Conservation (phyloP, 106 monocot genomes). For the Apostasia shenzhenica region DNA sequence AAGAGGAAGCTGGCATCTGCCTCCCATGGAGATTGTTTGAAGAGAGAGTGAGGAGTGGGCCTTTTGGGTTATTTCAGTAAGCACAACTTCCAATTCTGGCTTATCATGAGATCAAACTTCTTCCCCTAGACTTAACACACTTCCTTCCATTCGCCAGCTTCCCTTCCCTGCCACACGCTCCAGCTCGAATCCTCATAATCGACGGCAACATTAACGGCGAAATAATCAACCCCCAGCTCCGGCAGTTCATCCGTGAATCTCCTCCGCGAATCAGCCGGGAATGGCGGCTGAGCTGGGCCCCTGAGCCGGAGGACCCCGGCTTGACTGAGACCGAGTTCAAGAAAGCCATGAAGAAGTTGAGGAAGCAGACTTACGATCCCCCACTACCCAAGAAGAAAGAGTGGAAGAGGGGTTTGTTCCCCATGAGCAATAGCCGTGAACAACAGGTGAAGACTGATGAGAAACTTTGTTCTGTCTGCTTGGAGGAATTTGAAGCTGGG, state of each 20-base stretch:
- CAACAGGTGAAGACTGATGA: conserved; percentile 11
- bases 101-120: not conserved
- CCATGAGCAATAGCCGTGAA: conserved; percentile 7
- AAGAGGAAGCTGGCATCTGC: conserved; percentile 11
- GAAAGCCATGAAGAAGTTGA: conserved; percentile 52
- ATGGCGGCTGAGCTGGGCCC: conserved; percentile 19
- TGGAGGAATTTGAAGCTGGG: conserved; percentile 38
- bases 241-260: conserved; percentile 46
- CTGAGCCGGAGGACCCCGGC: conserved; percentile 23
- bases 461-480: conserved; percentile 43
- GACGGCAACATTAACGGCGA: conserved; percentile 4
- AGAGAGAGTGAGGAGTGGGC: conserved; percentile 51
- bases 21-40: conserved; percentile 45
- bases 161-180: conserved; percentile 39
- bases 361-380: conserved; percentile 37
- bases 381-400: conserved; percentile 16
- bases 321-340: conserved; percentile 57
- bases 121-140: not conserved
- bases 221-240: conserved; percentile 34
- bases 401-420: conserved; percentile 25
- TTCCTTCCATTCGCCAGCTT: conserved; percentile 23
- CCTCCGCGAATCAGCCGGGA: conserved; percentile 43
- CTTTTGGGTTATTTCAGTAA: conserved; percentile 45
- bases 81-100: not conserved
- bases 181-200: conserved; percentile 31